Evolutionary conservation across 2,329 filamentous ascomycete genomes (phyloP), one percentile per base, ranked within the genome.

Genomic region (Zymoseptoria passerinii): DNA sequence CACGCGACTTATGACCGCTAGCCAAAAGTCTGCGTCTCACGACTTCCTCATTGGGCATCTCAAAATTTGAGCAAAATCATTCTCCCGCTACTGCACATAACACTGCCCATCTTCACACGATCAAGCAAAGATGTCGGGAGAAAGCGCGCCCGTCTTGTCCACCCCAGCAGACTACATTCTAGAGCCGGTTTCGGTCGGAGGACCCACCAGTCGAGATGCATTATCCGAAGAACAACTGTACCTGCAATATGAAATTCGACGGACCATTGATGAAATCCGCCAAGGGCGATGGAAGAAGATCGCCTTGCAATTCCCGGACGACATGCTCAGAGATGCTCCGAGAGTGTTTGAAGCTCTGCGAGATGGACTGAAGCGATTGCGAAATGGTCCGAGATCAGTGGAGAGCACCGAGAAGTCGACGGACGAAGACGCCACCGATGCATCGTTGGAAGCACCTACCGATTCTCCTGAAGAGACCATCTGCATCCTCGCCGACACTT

Each of bases 291-390:
- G 90, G 82, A 82, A 76, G 62, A 83, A 88, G 54, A 83, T 99
- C 29, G 94, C 91, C 0, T 77, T 99, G n/a, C 94, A 99, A 71
- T 97, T 99, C 66, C 92, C 94, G 0, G 94, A 99, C 75, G 81
- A 87, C 28, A 95, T 97, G 90, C 81, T 99, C 0, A 79, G 83
- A 0, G 91, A 99, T 78, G 90, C 89, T 8, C 87, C 90, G 4
- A 81, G 87, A 58, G 89, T 96, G 0, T 90, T 87, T 58, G 84
- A 86, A 56, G 77, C 84, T 0, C 74, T 95, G 61, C 78, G 77
- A 57, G 74, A 77, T 50, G 81, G 80, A 0, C 69, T 87, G 53
- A 61, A 54, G 48, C 28, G 55, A 4, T 35, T 29, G 9, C 59
- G 59, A 50, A 27, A 48, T 28, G 49, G n/a, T n/a, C 50, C 50